Base-by-base conservation (phyloP, 768 basidiomycete genomes). In the Coprinellus micaceus region DNA sequence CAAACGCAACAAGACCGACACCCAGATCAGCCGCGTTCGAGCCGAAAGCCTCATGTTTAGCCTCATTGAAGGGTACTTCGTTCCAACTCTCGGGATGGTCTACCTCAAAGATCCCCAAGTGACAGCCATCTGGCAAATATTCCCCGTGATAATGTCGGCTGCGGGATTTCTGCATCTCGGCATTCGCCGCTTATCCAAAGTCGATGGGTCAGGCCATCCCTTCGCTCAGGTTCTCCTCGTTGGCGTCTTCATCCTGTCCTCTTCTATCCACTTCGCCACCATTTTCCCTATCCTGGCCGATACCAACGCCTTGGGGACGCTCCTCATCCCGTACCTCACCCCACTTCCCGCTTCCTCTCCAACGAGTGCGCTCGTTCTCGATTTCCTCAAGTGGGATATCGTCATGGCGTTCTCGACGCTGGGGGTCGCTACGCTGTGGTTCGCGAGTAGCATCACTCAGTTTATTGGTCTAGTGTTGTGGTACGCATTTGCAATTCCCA, bases 121-220 rank as follows among this genome's bases (percentile, higher is more conserved):
- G 43, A 83, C 81, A 13, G 78, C 78, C 10, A 66, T 77, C 29
- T 85, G 83, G 83, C 82, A 83, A 58, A 58, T 72, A 25, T 83
- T 78, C 58, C 83, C 83, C 9, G 29, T 78, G n/a, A 70, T 71
- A 58, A 66, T 79, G 40, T 72, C 73, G n/a, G 2, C 80, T n/a
- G 74, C 77, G 1, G 67, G 73, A 26, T 61, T 63, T 7, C 45
- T 60, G 0, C 77, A 85, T 60, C 68, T 77, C 15, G 39, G 73
- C 39, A 59, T 79, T 52, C 74, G 79, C 22, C 71, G 70, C n/a
- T 53, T 69, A 5, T 65, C 69, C 2, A 57, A 62, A 30, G 58
- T 71, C 57, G 56, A 69, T 15, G 57, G 66, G 26, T 74, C 79
- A 1, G 78, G 76, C 5, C 72, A 69, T 49, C 52, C 64, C 17